phyloP scores from a whole-genome alignment of 495 filamentous ascomycete genomes.

The Podospora didyma region DNA sequence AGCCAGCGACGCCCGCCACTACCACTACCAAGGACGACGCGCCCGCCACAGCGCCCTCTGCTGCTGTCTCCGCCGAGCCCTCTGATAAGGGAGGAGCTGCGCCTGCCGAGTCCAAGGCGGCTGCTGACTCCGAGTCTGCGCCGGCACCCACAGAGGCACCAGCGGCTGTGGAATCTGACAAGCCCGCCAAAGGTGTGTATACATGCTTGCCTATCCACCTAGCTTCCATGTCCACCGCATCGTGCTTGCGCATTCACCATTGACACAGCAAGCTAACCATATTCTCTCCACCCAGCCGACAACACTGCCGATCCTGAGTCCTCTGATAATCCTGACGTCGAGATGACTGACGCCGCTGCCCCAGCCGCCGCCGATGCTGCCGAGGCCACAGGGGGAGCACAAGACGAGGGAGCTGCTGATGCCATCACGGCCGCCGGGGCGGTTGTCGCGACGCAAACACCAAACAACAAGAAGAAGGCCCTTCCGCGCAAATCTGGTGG shows the following conservation, averaged over 20 bases:
- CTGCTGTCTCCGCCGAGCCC: slow-evolving; percentile 4
- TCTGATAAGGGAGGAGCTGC: slow-evolving; percentile 10
- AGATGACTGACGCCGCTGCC: slow-evolving; percentile 31
- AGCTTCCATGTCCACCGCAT: neutral
- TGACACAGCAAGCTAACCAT: slow-evolving; percentile 16
- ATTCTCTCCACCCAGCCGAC: slow-evolving; percentile 2
- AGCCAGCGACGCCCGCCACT: slow-evolving; percentile 1
- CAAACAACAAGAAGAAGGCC: slow-evolving; percentile 41
- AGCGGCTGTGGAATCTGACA: slow-evolving; percentile 14
- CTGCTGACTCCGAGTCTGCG: slow-evolving; percentile 15
- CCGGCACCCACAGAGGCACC: slow-evolving; percentile 10
- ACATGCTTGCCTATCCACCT: no score
- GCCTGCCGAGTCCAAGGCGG: slow-evolving; percentile 16
- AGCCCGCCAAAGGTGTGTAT: slow-evolving; percentile 20
- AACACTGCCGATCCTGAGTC: slow-evolving; percentile 18
- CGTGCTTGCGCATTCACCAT: neutral
- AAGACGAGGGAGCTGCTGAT: slow-evolving; percentile 16
- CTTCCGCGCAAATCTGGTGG: slow-evolving; percentile 64
- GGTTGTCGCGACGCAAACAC: slow-evolving; percentile 23
- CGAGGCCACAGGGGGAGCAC: slow-evolving; percentile 19
- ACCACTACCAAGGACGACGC: slow-evolving; percentile 15
- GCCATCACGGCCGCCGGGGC: slow-evolving; percentile 4
- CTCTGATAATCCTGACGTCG: slow-evolving; percentile 31
- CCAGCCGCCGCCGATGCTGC: slow-evolving; percentile 24
- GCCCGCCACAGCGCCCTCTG: slow-evolving; percentile 12